Evolutionary conservation across 805 yeast genomes (phyloP).

Genomic region (Wickerhamomyces ciferrii): DNA sequence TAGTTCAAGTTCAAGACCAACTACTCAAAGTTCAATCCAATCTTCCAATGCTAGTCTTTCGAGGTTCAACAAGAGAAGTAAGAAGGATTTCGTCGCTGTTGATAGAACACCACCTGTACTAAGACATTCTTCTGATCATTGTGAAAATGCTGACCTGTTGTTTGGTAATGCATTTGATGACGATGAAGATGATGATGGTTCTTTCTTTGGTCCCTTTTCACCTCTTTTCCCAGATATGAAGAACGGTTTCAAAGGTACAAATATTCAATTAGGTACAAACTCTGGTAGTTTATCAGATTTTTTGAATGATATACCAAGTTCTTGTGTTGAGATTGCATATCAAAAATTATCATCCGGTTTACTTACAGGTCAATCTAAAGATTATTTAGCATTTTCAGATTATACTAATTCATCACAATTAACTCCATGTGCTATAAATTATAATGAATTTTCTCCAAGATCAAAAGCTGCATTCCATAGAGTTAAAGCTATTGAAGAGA

Average conservation of each 20-base stretch:
- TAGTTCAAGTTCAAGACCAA: constrained; percentile 5
- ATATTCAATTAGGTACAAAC: neutral
- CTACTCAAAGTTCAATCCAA: constrained; percentile 10
- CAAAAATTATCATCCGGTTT: constrained; percentile 6
- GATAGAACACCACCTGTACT: too few relatives aligned
- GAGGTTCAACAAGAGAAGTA: neutral
- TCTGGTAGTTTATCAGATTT: constrained; percentile 1
- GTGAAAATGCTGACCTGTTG: neutral
- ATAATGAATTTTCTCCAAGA: constrained; percentile 10
- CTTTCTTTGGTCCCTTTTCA: neutral
- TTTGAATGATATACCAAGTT: constrained; percentile 6
- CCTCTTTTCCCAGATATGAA: neutral
- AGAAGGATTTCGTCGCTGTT: neutral
- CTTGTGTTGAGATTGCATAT: constrained; percentile 7
- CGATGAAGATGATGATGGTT: neutral
- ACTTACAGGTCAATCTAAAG: neutral
- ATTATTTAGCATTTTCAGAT: constrained; percentile 1
- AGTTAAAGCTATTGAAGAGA: constrained; percentile 36
- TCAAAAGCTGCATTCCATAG: constrained; percentile 16
- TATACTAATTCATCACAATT: constrained; percentile 16
- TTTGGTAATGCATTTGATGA: neutral
- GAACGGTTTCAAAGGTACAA: neutral
- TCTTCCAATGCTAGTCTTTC: constrained; percentile 8
- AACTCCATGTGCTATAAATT: constrained; percentile 7
- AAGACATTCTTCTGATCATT: neutral